These are phyloP conservation scores for Linaria vulgaris DNA, from an alignment of 257 asterid species.

Conservation along the genomic window DNA sequence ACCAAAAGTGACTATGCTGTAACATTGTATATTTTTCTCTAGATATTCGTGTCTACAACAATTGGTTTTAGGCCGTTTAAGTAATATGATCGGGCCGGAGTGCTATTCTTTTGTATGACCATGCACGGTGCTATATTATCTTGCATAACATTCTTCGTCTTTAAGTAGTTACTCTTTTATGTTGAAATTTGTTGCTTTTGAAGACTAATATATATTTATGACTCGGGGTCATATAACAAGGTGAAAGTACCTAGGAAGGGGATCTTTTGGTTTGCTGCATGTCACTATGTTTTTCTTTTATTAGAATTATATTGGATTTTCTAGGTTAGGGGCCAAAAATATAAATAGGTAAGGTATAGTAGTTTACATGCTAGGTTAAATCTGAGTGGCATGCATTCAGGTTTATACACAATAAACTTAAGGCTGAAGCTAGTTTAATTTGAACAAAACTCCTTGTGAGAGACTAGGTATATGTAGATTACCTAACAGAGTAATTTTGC, in stretches of 20 bases:
- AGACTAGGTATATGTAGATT: slow-evolving; percentile 7
- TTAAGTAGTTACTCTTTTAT: too few relatives aligned
- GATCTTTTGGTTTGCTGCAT: slow-evolving; percentile 1
- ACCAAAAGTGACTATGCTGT: neutral
- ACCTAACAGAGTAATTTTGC: neutral
- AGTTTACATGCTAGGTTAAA: slow-evolving; percentile 1
- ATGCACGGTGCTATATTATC: neutral
- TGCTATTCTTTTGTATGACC: neutral
- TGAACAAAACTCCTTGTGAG: neutral
- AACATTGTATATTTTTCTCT: slow-evolving; percentile 14
- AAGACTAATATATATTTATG: neutral
- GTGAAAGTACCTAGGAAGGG: neutral
- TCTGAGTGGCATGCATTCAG: neutral
- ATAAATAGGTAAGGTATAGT: slow-evolving; percentile 1
- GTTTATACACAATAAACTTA: slow-evolving; percentile 11
- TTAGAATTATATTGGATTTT: neutral
- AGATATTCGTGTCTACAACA: neutral
- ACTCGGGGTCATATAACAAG: neutral
- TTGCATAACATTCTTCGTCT: slow-evolving; percentile 4
- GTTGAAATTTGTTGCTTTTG: neutral
- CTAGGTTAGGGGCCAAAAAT: neutral
- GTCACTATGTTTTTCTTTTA: neutral
- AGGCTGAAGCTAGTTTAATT: slow-evolving; percentile 1
- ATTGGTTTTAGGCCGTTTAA: neutral
- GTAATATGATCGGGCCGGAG: neutral